Evolutionary conservation across 805 yeast genomes (phyloP), one percentile per base, ranked within the genome.

Genomic region (Nakazawaea holstii): DNA sequence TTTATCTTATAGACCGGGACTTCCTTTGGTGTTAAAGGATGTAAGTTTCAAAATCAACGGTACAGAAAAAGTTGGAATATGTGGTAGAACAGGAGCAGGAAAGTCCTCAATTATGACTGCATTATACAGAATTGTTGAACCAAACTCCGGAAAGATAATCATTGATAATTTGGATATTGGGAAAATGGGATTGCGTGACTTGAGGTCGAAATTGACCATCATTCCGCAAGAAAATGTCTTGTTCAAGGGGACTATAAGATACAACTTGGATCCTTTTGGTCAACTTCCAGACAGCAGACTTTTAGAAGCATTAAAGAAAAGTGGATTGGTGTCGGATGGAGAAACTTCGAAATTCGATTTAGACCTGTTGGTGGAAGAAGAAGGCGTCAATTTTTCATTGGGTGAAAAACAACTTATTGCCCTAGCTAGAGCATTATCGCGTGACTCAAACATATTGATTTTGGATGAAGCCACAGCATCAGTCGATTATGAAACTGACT

Each of bases 211-310:
- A 52, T 70, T 88, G 28, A 76, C 90, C 2, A 87, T 88, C 52
- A 88, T 88, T 60, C 96, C 96, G 3, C 96, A 89, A 62, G 96
- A 88, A 55, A 95, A 96, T 1, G 89, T 86, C 0, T 66, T 88
- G 48, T 88, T 89, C 70, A 79, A 81, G 53, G 96, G 96, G 14
- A 76, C 90, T 0, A 76, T 88, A 39, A 69, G 95, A 58, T 73
- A 75, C 49, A 88, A 87, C 57, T 65, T 87, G 58, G 96, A 87
- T 64, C 96, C 96, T 17, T 87, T 87, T 59, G 68, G 71, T 13
- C 61, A 69, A 43, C 63, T 69, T 45, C 54, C 70, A 17, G 95
- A 88, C 59, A 74, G 65, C 5, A 69, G 72, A 41, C 70, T 88
- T 35, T 82, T 87, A 86, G 81, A 79, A 53, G 80, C 92, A 0